Evolutionary conservation across 176 grass and related monocot genomes (phyloP), one percentile per base, ranked within the genome.

Genomic region (Miscanthus lutarioriparius): DNA sequence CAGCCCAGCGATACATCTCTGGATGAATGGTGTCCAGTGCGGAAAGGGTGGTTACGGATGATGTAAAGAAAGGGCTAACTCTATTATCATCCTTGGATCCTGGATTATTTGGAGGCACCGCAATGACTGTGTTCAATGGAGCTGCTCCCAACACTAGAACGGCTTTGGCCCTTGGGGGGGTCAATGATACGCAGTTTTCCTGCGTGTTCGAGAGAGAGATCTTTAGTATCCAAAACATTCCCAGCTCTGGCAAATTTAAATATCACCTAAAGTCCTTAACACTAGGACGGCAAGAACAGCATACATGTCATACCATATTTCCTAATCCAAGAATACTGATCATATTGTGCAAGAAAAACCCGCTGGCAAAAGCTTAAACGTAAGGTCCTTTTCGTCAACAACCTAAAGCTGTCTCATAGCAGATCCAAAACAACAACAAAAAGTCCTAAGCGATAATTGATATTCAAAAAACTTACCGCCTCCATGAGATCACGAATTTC

Each of bases 401-500:
- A 83, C 30, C 26, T 79, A 25, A 80, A 89, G 70, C 15, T 51
- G 20, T 23, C 48, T 47, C 14, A 23, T 62, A 85, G 22, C 76
- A 32, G 19, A 66, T 83, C 43, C 27, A 59, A 73, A 56, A 66
- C 14, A 58, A 56, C 1, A 7, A 44, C n/a, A 61, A 19, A 3
- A 53, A 70, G 5, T n/a, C 6, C 20, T 47, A 70, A 33, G 5
- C 0, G 2, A 43, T 8, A 58, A 65, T 72, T 39, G 33, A 74
- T 58, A 32, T 49, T 75, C 16, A 51, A 36, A 4, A 39, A 88
- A 83, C 89, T 94, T 89, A 94, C 92, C 26, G 92, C 89, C 27
- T 94, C 92, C 89, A 94, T 91, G 69, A 94, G 92, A 83, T 88
- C 79, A 74, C 86, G 86, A 72, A 94, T 91, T 66, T 94, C 92